phyloP scores from a whole-genome alignment of 208 protist genomes.

The Leishmania martiniquensis region DNA sequence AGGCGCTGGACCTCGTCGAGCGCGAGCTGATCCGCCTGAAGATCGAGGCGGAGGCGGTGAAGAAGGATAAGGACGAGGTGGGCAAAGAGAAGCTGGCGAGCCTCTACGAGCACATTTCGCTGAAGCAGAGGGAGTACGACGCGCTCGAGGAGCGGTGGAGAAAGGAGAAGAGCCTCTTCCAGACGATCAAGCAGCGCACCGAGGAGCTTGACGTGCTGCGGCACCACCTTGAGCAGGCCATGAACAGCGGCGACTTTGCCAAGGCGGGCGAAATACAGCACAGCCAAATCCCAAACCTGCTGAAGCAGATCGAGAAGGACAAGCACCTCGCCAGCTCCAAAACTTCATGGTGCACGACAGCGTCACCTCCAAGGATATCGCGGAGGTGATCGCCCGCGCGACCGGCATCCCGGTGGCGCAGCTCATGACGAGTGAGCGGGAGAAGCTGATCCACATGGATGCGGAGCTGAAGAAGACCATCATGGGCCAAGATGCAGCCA shows the following conservation, averaged over 20 bases:
- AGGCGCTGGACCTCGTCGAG: slow-evolving; percentile 95
- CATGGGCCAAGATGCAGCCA: slow-evolving; percentile 97
- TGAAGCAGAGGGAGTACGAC: slow-evolving; percentile 83
- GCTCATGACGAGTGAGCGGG: slow-evolving; percentile 88
- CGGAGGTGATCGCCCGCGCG: slow-evolving; percentile 95
- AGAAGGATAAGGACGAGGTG: slow-evolving; percentile 94
- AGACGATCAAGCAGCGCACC: slow-evolving; percentile 91
- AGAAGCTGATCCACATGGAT: slow-evolving; percentile 92
- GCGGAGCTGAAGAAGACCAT: slow-evolving; percentile 89
- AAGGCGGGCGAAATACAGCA: slow-evolving; percentile 85
- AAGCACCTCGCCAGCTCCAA: slow-evolving; percentile 90
- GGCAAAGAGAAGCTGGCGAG: slow-evolving; percentile 86
- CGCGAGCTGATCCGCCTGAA: slow-evolving; percentile 91
- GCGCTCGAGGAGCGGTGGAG: slow-evolving; percentile 86
- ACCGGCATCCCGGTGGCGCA: slow-evolving; percentile 98
- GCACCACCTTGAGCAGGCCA: slow-evolving; percentile 87
- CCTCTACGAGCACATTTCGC: slow-evolving; percentile 71
- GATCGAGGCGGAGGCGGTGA: slow-evolving; percentile 93
- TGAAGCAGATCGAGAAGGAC: slow-evolving; percentile 88
- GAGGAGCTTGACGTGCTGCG: slow-evolving; percentile 88
- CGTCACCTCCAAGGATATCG: slow-evolving; percentile 95
- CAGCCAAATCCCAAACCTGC: slow-evolving; percentile 73
- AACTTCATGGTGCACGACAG: slow-evolving; percentile 95
- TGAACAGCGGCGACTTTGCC: slow-evolving; percentile 70
- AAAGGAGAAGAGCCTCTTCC: slow-evolving; percentile 88